Evolutionary conservation across 2,329 filamentous ascomycete genomes (phyloP).

Genomic region (Elsinoe fawcettii): DNA sequence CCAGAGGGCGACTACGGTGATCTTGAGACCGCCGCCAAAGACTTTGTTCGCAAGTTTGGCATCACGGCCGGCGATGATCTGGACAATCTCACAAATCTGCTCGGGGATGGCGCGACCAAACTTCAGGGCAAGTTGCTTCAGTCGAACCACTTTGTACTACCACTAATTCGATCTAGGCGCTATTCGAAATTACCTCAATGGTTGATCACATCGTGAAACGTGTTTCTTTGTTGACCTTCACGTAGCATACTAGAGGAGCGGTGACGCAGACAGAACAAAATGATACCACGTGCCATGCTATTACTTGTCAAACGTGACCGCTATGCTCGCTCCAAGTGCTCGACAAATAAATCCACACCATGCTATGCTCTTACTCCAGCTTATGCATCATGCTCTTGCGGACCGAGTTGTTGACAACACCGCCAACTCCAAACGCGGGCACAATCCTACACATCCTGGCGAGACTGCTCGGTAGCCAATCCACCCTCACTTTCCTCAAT

Average conservation of each 20-base stretch:
- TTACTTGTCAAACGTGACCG: neutral
- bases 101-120: constrained; percentile 78
- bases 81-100: constrained; percentile 73
- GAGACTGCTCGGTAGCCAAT: constrained; percentile 65
- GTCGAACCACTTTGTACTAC: neutral
- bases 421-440: constrained; percentile 81
- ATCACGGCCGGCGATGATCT: constrained; percentile 93
- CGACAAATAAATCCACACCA: neutral
- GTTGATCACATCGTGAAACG: neutral
- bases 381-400: constrained; percentile 59
- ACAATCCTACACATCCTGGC: constrained; percentile 79
- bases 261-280: neutral
- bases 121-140: constrained; percentile 55
- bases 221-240: neutral
- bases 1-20: constrained; percentile 68
- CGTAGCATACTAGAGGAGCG: neutral
- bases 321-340: neutral
- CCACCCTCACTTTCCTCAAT: constrained; percentile 58
- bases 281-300: neutral
- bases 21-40: constrained; percentile 85
- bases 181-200: constrained; percentile 19
- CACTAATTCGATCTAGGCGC: constrained; percentile 13
- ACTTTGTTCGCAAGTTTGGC: constrained; percentile 91
- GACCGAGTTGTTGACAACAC: constrained; percentile 72
- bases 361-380: constrained; percentile 35